A percentile compares a stretch with the other conserved stretches of the same genome.
Evolutionary conservation across 1,284 basidiomycete genomes (phyloP).

Genomic region (Heliocybe sulcata): DNA sequence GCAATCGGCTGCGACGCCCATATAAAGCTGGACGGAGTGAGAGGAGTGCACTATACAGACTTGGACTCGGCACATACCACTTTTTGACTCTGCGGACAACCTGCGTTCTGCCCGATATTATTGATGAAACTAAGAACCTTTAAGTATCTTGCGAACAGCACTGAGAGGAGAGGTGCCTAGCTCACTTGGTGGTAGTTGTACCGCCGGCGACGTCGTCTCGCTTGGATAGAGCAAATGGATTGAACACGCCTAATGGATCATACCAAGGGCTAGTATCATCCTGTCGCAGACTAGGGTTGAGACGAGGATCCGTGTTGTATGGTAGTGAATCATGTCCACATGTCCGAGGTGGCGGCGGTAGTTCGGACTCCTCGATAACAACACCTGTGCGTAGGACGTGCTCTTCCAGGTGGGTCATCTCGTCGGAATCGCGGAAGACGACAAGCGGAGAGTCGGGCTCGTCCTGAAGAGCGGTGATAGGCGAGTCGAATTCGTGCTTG

Average conservation of each 20-base stretch:
- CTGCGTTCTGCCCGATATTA: conserved; percentile 58
- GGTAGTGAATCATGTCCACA: conserved; percentile 68
- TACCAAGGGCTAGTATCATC: conserved; percentile 30
- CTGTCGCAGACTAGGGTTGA: conserved; percentile 45
- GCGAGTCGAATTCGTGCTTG: conserved; percentile 54
- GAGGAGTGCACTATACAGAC: conserved; percentile 1
- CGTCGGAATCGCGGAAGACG: conserved; percentile 67
- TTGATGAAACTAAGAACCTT: conserved; percentile 48
- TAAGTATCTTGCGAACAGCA: background rate
- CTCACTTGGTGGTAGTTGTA: conserved; percentile 46
- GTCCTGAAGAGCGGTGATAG: conserved; percentile 27
- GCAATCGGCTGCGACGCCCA: conserved; percentile 89
- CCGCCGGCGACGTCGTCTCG: conserved; percentile 53
- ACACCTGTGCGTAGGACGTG: conserved; percentile 19
- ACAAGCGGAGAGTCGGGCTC: conserved; percentile 49
- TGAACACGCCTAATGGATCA: conserved; percentile 29
- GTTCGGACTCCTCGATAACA: conserved; percentile 14
- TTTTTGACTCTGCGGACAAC: conserved; percentile 72
- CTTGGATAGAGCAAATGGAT: conserved; percentile 27
- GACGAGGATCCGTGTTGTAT: conserved; percentile 55
- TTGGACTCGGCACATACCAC: conserved; percentile 45
- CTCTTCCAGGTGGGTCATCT: conserved; percentile 45
- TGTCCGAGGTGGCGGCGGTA: conserved; percentile 21
- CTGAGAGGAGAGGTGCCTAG: conserved; percentile 5
- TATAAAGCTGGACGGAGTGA: conserved; percentile 40